These are phyloP conservation scores for Macadamia tetraphylla DNA, from an alignment of 164 flowering plant genomes.

Conservation along the genomic window DNA sequence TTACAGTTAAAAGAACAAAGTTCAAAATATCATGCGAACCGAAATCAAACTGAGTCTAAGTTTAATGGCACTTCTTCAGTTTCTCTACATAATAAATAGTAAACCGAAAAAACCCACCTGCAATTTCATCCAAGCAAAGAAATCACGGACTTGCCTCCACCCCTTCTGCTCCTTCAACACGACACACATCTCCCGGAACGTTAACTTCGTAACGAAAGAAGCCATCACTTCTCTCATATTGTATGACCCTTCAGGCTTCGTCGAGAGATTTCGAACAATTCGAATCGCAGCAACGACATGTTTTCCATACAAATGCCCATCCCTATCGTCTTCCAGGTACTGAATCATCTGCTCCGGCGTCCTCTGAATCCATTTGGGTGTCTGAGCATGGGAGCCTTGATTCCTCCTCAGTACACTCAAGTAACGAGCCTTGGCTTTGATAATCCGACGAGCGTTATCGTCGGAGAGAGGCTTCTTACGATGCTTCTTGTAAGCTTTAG, in stretches of 20 bases:
- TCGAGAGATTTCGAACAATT: conserved; percentile 51
- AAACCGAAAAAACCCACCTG: conserved; percentile 49
- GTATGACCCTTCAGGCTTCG: conserved; percentile 42
- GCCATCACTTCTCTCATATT: conserved; percentile 79
- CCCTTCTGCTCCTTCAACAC: conserved; percentile 91
- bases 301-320: conserved; percentile 79
- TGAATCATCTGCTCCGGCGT: conserved; percentile 88
- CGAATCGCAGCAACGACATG: conserved; percentile 87
- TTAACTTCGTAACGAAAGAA: conserved; percentile 66
- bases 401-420: conserved; percentile 58
- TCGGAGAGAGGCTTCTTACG: conserved; percentile 72
- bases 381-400: conserved; percentile 65
- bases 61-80: too few species aligned
- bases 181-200: conserved; percentile 81
- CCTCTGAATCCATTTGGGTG: conserved; percentile 76
- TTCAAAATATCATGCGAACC: background rate
- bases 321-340: conserved; percentile 70
- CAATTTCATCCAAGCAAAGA: conserved; percentile 94
- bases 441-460: conserved; percentile 83
- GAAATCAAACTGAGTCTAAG: background rate
- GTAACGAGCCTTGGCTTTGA: conserved; percentile 62
- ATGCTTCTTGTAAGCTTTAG: conserved; percentile 50
- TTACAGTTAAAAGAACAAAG: background rate
- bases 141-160: conserved; percentile 81
- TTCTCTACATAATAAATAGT: background rate